Percentiles rank a stretch among this genome's conserved stretches.
Conservation (phyloP, 2,329 filamentous ascomycete genomes). For the Phoma sp. region DNA sequence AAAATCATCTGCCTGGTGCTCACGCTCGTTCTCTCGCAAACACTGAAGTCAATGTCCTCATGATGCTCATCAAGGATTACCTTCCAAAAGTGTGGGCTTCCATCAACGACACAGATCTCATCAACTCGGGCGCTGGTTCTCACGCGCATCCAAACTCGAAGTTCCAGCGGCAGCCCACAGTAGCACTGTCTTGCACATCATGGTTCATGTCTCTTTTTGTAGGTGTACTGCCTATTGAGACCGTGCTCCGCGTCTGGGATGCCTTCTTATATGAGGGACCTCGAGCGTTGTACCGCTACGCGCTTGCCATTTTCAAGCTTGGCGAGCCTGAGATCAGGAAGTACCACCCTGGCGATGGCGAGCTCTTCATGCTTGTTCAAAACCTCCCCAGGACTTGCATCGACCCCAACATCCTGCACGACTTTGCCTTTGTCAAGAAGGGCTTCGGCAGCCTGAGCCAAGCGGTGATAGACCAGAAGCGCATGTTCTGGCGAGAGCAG, state of each 20-base stretch:
- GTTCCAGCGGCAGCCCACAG: slow-evolving; percentile 72
- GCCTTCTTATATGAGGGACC: slow-evolving; percentile 94
- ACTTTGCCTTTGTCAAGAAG: slow-evolving; percentile 80
- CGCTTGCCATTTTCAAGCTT: slow-evolving; percentile 87
- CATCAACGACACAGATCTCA: slow-evolving; percentile 75
- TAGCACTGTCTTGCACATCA: slow-evolving; percentile 89
- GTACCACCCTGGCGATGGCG: slow-evolving; percentile 83
- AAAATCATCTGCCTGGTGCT: slow-evolving; percentile 85
- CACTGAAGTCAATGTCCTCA: slow-evolving; percentile 90
- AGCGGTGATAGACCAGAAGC: slow-evolving; percentile 76
- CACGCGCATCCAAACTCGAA: slow-evolving; percentile 43
- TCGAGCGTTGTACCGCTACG: slow-evolving; percentile 91
- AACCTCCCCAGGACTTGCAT: slow-evolving; percentile 79
- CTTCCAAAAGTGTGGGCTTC: slow-evolving; percentile 87
- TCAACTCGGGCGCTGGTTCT: slow-evolving; percentile 44
- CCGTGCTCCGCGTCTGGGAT: slow-evolving; percentile 91
- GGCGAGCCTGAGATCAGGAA: slow-evolving; percentile 78
- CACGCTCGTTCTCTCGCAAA: slow-evolving; percentile 91
- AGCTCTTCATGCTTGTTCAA: slow-evolving; percentile 95
- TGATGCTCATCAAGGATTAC: slow-evolving; percentile 81
- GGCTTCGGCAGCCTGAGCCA: slow-evolving; percentile 84
- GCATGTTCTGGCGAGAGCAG: slow-evolving; percentile 52
- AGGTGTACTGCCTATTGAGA: slow-evolving; percentile 88
- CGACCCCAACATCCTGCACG: slow-evolving; percentile 81
- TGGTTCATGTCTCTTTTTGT: slow-evolving; percentile 99